Evolutionary conservation across 129 eudicot genomes (phyloP).

Genomic region (Artemisia tridentata): DNA sequence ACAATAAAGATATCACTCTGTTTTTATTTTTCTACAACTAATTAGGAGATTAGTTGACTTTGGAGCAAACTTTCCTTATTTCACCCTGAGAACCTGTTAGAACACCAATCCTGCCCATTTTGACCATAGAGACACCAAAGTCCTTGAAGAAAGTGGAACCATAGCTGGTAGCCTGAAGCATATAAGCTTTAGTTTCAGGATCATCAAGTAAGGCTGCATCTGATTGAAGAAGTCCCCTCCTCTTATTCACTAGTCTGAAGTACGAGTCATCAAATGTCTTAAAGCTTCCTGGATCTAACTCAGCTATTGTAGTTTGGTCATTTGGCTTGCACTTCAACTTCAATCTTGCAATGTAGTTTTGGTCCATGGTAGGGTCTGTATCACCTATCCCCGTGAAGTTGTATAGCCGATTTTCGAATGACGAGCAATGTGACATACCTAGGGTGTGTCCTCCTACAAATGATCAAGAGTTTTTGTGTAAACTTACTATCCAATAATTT

Average conservation of each 20-base stretch:
- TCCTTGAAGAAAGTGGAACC: constrained; percentile 53
- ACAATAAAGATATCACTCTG: no score
- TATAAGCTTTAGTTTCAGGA: constrained; percentile 38
- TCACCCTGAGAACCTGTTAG: constrained; percentile 65
- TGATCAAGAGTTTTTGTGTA: neutral
- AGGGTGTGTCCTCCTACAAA: constrained; percentile 63
- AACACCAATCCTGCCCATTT: constrained; percentile 65
- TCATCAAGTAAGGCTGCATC: constrained; percentile 53
- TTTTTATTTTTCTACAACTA: no score
- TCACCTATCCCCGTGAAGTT: constrained; percentile 72
- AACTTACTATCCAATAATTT: neutral
- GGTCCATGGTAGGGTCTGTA: constrained; percentile 63
- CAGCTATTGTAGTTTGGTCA: constrained; percentile 47
- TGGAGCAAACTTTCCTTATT: constrained; percentile 52
- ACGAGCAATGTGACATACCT: constrained; percentile 55
- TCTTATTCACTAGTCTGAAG: constrained; percentile 35
- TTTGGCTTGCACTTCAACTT: constrained; percentile 42
- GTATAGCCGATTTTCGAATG: constrained; percentile 49
- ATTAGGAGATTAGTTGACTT: constrained; percentile 24
- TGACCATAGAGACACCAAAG: constrained; percentile 62
- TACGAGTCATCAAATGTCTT: constrained; percentile 49
- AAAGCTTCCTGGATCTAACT: constrained; percentile 64
- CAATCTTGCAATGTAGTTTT: constrained; percentile 42
- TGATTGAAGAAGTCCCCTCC: constrained; percentile 54
- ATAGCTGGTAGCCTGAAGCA: constrained; percentile 34